Base-by-base conservation (phyloP, 345 rosid genomes). In the Eucalyptus sp. region DNA sequence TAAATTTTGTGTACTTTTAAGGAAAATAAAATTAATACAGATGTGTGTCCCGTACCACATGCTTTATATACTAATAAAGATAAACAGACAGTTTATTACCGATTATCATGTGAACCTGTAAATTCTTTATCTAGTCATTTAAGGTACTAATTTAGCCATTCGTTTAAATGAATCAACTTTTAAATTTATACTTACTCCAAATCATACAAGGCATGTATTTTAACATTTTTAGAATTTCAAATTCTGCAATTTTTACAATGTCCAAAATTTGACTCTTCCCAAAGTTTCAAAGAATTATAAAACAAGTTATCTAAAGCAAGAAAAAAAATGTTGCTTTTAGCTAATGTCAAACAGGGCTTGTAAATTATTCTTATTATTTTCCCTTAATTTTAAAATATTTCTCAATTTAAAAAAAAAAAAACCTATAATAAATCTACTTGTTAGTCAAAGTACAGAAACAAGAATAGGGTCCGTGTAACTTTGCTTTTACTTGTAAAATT, bases 21-120 rank as follows among this genome's bases (percentile, higher is more conserved):
- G 5, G 18, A 64, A 64, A 64, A 7, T 29, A n/a, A 64, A n/a
- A 64, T 64, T 1, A 0, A 14, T 64, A 7, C 18, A 64, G 4
- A n/a, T n/a, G 76, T 12, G 76, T 64, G 17, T 14, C 37, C 5
- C 37, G 1, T n/a, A n/a, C 15, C 1, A 64, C 37, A n/a, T 14
- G 16, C 37, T n/a, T 64, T 27, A 13, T 27, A 13, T 64, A n/a
- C 18, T 64, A n/a, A n/a, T n/a, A 64, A 64, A 64, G 71, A 13
- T 64, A 2, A 15, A n/a, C 0, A 5, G 16, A 1, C 0, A 2
- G 17, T 1, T 12, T 29, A 29, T 13, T 27, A 27, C 1, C 6
- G 8, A 62, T 62, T 13, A 13, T 13, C 31, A 27, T 62, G 68
- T 0, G 20, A 64, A 14, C 37, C 3, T 64, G 4, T 64, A 64